Evolutionary conservation across 805 yeast species (phyloP), one percentile per base, ranked within the genome.

Genomic region (Candida jianshihensis): DNA sequence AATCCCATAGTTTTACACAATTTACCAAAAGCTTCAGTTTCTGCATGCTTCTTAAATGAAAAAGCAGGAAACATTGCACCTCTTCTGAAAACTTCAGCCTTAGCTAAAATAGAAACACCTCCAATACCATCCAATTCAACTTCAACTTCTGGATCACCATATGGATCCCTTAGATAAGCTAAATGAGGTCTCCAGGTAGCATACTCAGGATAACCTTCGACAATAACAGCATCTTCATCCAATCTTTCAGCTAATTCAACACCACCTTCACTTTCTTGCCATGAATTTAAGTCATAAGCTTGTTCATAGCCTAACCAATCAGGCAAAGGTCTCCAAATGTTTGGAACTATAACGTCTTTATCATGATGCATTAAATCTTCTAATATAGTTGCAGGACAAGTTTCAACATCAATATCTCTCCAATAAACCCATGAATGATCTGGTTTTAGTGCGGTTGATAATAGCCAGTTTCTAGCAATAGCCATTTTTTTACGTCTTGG

Each of bases 111-210:
- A 1, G 96, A 86, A 30, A 90, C 98, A 46, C 97, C 98, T 19
- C 98, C 98, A 49, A 90, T 88, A 36, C 98, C 98, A 60, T 90
- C 97, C 43, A 90, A 67, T 39, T 81, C 89, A 82, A 90, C 81
- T 55, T 87, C 95, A 30, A 81, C 90, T 54, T 85, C 90, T 6
- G 94, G 90, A 60, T 88, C 94, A 18, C 97, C 98, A 52, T 84
- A 80, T 3, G 96, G 96, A 53, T 89, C 97, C 48, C 97, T 71
- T 57, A 90, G 70, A 55, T 92, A 90, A 1, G 97, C 97, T 47
- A 90, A 68, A 62, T 90, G 97, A 2, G 96, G 95, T 61, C 98
- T 73, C 97, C 97, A 90, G 2, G 98, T 90, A 30, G 95, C 95
- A 59, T 87, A 92, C 63, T 90, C 98, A 18, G 87, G 94, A 58